Conservation (phyloP, 208 protist genomes). For the Acanthamoeba sp. region DNA sequence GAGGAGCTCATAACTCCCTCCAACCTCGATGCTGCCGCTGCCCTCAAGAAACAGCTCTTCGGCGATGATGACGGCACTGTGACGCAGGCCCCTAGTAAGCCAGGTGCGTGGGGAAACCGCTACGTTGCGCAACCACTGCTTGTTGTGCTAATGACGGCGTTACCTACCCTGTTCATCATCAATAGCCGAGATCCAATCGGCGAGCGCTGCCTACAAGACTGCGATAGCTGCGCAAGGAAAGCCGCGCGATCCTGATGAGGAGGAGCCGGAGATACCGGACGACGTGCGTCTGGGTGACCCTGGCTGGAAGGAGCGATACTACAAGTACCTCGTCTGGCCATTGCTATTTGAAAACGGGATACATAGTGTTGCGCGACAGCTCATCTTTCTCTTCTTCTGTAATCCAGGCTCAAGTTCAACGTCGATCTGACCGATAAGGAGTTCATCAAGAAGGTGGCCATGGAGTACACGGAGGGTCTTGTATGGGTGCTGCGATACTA, state of each 20-base stretch:
- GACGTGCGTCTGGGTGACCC: conserved; percentile 86
- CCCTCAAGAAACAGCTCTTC: background rate
- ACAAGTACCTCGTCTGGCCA: conserved; percentile 84
- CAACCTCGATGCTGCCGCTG: background rate
- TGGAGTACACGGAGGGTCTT: conserved; percentile 97
- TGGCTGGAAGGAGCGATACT: conserved; percentile 94
- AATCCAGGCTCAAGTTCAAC: conserved; percentile 15
- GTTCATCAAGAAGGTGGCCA: conserved; percentile 86
- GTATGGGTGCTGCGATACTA: conserved; percentile 99
- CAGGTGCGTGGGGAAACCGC: background rate
- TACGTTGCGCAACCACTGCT: too few relatives aligned
- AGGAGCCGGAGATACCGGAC: conserved; percentile 46
- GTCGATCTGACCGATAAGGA: conserved; percentile 20
- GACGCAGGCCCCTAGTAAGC: background rate
- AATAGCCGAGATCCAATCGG: background rate
- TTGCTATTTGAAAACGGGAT: too few relatives aligned
- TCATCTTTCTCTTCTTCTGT: background rate
- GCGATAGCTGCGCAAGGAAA: background rate
- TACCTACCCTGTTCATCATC: too few relatives aligned
- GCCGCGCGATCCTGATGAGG: background rate
- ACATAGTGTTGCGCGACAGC: too few relatives aligned
- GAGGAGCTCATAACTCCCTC: background rate
- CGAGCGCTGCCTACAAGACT: background rate
- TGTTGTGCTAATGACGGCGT: too few relatives aligned
- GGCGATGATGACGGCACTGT: background rate